phyloP scores from a whole-genome alignment of 2,329 filamentous ascomycete species.

The Colletotrichum somersetense region DNA sequence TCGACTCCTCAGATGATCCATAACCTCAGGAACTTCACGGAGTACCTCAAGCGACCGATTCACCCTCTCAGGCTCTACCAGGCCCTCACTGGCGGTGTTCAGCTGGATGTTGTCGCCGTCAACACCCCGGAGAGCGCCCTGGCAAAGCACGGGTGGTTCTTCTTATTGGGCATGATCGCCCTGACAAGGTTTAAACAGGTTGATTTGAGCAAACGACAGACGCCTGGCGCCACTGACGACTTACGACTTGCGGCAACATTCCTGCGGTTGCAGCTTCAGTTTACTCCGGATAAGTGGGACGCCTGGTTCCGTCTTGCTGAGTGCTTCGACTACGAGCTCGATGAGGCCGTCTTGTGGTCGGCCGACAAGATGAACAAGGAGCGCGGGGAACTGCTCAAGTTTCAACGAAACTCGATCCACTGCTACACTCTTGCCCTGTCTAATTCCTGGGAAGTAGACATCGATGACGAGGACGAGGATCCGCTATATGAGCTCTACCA shows the following conservation, averaged over 20 bases:
- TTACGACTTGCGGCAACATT: conserved; percentile 85
- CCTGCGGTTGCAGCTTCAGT: conserved; percentile 84
- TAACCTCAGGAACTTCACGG: conserved; percentile 85
- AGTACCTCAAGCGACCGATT: conserved; percentile 85
- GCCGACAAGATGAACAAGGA: conserved; percentile 93
- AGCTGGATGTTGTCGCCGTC: conserved; percentile 78
- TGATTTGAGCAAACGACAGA: conserved; percentile 80
- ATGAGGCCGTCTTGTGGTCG: conserved; percentile 89
- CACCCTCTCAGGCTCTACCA: conserved; percentile 84
- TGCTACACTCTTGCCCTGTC: conserved; percentile 76
- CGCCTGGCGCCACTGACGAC: conserved; percentile 84
- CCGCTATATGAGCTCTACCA: conserved; percentile 70
- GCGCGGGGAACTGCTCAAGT: conserved; percentile 77
- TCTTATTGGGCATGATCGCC: conserved; percentile 88
- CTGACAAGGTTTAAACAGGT: conserved; percentile 84
- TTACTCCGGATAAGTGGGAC: conserved; percentile 86
- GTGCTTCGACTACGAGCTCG: conserved; percentile 87
- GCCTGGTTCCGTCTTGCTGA: conserved; percentile 91
- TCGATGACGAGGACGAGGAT: conserved; percentile 62
- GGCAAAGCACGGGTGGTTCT: conserved; percentile 91
- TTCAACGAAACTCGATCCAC: conserved; percentile 85
- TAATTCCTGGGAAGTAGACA: conserved; percentile 62
- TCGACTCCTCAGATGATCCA: conserved; percentile 84
- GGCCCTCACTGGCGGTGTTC: conserved; percentile 82
- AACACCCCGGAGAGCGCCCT: conserved; percentile 77